Conservation (phyloP, 768 basidiomycete species). For the Amanita jacksonii region DNA sequence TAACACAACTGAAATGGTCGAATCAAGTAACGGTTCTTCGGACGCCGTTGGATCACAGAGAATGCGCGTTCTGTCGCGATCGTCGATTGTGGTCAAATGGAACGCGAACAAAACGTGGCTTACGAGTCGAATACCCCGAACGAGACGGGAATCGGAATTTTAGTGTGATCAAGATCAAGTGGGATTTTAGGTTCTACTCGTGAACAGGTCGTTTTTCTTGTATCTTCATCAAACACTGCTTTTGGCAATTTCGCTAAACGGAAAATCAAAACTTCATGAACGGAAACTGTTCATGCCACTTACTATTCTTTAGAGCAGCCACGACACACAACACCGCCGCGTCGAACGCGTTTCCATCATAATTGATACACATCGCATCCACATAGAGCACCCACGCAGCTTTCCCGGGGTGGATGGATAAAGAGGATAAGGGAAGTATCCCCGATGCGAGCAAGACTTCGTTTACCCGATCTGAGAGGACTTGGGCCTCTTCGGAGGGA, state of each 20-base stretch:
- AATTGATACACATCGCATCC: slow-evolving; percentile 93
- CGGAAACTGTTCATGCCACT: slow-evolving; percentile 15
- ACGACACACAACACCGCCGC: slow-evolving; percentile 83
- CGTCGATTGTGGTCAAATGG: neutral
- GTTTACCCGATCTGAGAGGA: slow-evolving; percentile 75
- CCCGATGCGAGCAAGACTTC: slow-evolving; percentile 68
- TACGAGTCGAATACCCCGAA: slow-evolving; percentile 84
- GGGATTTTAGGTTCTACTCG: slow-evolving; percentile 31
- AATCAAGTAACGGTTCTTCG: slow-evolving; percentile 80
- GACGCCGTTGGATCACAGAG: slow-evolving; percentile 84
- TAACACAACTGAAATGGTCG: slow-evolving; percentile 54
- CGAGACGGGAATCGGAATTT: slow-evolving; percentile 41
- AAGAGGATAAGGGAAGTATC: slow-evolving; percentile 50
- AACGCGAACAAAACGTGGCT: slow-evolving; percentile 20
- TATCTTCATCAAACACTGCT: slow-evolving; percentile 62
- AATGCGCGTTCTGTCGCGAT: slow-evolving; percentile 40
- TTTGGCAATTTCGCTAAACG: slow-evolving; percentile 59
- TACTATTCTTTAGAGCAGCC: slow-evolving; percentile 79
- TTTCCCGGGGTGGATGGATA: slow-evolving; percentile 75
- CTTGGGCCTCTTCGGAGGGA: slow-evolving; percentile 89
- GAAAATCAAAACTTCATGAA: neutral
- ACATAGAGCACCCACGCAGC: slow-evolving; percentile 92
- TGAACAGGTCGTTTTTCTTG: slow-evolving; percentile 53
- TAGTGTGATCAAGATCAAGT: slow-evolving; percentile 29
- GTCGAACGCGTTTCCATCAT: slow-evolving; percentile 94